Base-by-base conservation (phyloP, 2,329 filamentous ascomycete species). In the Celoporthe dispersa region DNA sequence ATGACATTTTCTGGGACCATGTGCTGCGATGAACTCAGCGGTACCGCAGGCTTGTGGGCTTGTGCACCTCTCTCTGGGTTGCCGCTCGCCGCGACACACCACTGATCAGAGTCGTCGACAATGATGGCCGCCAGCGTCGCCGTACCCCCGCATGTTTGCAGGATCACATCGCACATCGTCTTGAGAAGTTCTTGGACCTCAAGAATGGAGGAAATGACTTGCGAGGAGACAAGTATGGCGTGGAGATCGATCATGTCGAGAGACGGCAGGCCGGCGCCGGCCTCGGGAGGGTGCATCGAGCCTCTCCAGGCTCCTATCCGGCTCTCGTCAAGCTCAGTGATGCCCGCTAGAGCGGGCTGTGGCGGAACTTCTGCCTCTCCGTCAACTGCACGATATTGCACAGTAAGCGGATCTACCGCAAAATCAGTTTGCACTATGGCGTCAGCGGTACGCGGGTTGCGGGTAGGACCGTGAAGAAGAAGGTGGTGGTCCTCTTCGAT, bases 201-300 rank as follows among this genome's bases (percentile, higher is more conserved):
- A 14, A 95, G 80, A 65, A 94, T 91, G 22, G 92, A 94, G 5
- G 92, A 94, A 59, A 95, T 90, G 59, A 94, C 87, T 77, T 94
- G 92, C 12, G 91, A 94, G 2, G 91, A 93, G 74, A 92, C 90
- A 19, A 95, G 83, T 70, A 95, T 94, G 33, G 91, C 91, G 57
- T 92, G 90, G 72, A 94, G 80, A 78, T 94, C 92, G 76, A 95
- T 90, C 90, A 95, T 94, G 80, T 95, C 92, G 67, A 95, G 85
- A 37, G 91, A 90, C 55, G 91, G 91, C 70, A 94, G 84, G 14
- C 90, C 90, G 48, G 84, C 87, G 2, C 86, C 87, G 28, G 86
- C 83, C 73, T 89, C 88, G 7, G 85, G 79, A 70, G 86, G 84
- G 62, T 85, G 81, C 80, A 88, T 88, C 14, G 87, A 86, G 22